A percentile compares a stretch with the other conserved stretches of the same genome.
These are phyloP conservation scores for Mycena maculata DNA, from an alignment of 768 basidiomycete species.

Conservation along the genomic window DNA sequence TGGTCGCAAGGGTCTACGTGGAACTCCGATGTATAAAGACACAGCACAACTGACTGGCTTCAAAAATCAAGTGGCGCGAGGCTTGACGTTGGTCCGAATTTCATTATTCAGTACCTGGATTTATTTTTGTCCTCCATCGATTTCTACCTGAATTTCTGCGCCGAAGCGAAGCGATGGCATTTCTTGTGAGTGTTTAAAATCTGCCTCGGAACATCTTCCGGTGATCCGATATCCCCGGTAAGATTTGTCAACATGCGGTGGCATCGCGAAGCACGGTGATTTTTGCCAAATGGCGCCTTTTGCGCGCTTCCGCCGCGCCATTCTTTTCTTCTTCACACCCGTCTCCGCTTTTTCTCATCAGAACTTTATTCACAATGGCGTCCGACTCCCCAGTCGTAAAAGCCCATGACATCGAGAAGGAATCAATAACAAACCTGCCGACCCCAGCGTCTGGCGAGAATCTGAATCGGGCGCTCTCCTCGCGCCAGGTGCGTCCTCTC, in stretches of 20 bases:
- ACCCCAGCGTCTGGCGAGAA: constrained; percentile 15
- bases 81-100: no score
- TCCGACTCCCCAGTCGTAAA: constrained; percentile 14
- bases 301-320: constrained; percentile 15
- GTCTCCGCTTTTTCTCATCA: not conserved
- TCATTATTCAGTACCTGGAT: no score
- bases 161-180: no score
- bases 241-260: not conserved
- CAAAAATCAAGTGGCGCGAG: no score
- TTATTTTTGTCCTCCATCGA: no score
- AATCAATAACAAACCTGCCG: constrained; percentile 10
- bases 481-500: constrained; percentile 17
- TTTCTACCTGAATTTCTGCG: no score
- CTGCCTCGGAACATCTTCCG: constrained; percentile 10
- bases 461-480: constrained; percentile 21
- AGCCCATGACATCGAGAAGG: constrained; percentile 15
- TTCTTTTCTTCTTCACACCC: constrained; percentile 9
- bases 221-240: constrained; percentile 4
- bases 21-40: no score
- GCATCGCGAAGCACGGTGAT: not conserved
- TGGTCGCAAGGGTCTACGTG: no score
- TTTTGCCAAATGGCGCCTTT: constrained; percentile 15
- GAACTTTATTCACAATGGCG: constrained; percentile 2
- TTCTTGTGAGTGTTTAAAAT: not conserved
- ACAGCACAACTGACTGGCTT: no score